phyloP scores from a whole-genome alignment of 768 basidiomycete species.

The Agrocybe praecox region DNA sequence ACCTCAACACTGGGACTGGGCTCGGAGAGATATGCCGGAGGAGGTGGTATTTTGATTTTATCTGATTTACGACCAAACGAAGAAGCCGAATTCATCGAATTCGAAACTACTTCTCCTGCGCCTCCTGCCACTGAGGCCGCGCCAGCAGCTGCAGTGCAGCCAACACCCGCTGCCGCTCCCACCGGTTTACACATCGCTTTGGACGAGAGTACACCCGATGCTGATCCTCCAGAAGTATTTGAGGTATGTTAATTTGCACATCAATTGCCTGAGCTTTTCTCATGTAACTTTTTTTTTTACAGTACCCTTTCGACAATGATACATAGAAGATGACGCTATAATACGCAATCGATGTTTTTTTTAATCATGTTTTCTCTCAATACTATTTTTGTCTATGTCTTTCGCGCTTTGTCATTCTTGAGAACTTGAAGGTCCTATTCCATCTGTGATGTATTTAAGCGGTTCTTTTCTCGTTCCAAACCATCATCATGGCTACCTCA shows the following conservation, averaged over 20 bases:
- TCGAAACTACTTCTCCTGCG: slow-evolving; percentile 37
- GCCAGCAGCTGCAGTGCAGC: slow-evolving; percentile 30
- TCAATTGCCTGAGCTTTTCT: slow-evolving; percentile 10
- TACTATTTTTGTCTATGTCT: slow-evolving; percentile 9
- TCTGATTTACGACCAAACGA: slow-evolving; percentile 72
- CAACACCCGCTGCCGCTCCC: slow-evolving; percentile 33
- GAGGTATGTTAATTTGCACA: slow-evolving; percentile 59
- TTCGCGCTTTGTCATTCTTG: slow-evolving; percentile 20
- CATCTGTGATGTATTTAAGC: neutral
- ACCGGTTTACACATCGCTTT: slow-evolving; percentile 64
- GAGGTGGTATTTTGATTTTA: slow-evolving; percentile 88
- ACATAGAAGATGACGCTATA: slow-evolving; percentile 37
- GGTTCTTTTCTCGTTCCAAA: neutral
- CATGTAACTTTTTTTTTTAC: slow-evolving; percentile 21
- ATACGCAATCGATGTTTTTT: slow-evolving; percentile 17
- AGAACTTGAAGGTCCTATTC: slow-evolving; percentile 6
- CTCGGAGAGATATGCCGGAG: slow-evolving; percentile 71
- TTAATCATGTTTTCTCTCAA: slow-evolving; percentile 18
- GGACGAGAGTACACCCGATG: slow-evolving; percentile 73
- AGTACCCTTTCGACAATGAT: slow-evolving; percentile 82
- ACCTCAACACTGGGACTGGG: slow-evolving; percentile 32
- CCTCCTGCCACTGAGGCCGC: slow-evolving; percentile 25
- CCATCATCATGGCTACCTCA: slow-evolving; percentile 12
- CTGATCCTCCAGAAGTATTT: slow-evolving; percentile 76
- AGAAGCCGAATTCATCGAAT: slow-evolving; percentile 73